A percentile compares a stretch with the other conserved stretches of the same genome.
These are phyloP conservation scores for Metschnikowia noctiluminum DNA, from an alignment of 805 yeast genomes.

Conservation along the genomic window DNA sequence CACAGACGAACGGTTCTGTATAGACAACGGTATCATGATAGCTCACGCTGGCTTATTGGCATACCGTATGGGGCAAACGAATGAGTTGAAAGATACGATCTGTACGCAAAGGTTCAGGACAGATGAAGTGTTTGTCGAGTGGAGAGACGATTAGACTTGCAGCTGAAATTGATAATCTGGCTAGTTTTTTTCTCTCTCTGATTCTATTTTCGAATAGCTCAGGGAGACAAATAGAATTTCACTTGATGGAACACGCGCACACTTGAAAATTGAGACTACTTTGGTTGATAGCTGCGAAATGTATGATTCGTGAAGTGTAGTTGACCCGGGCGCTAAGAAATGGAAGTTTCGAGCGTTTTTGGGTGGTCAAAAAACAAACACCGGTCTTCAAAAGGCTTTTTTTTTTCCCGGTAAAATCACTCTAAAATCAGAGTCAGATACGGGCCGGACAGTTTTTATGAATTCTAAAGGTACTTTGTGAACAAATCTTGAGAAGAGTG, in stretches of 20 bases:
- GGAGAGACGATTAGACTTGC: slow-evolving; percentile 63
- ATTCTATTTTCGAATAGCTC: too few species aligned
- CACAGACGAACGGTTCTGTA: slow-evolving; percentile 95
- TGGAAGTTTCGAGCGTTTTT: slow-evolving; percentile 2
- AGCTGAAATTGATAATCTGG: too few species aligned
- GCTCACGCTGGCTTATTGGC: slow-evolving; percentile 95
- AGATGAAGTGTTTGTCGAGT: slow-evolving; percentile 84
- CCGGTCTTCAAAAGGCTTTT: neutral
- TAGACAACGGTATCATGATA: slow-evolving; percentile 97
- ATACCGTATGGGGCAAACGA: slow-evolving; percentile 75
- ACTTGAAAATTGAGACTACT: too few species aligned
- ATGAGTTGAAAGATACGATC: slow-evolving; percentile 61
- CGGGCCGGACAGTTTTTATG: slow-evolving; percentile 15
- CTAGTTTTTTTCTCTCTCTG: too few species aligned
- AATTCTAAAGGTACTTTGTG: too few species aligned
- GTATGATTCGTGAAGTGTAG: too few species aligned
- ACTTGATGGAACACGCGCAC: too few species aligned
- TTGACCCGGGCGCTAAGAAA: too few species aligned
- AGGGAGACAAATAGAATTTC: too few species aligned
- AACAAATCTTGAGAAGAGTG: too few species aligned
- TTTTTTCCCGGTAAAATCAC: neutral
- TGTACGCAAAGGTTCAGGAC: slow-evolving; percentile 94
- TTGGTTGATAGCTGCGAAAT: too few species aligned
- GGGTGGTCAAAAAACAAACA: slow-evolving; percentile 16
- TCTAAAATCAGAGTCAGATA: slow-evolving; percentile 14